Evolutionary conservation across 1,139 yeast species (phyloP).

Genomic region (Kodamaea anthophila): DNA sequence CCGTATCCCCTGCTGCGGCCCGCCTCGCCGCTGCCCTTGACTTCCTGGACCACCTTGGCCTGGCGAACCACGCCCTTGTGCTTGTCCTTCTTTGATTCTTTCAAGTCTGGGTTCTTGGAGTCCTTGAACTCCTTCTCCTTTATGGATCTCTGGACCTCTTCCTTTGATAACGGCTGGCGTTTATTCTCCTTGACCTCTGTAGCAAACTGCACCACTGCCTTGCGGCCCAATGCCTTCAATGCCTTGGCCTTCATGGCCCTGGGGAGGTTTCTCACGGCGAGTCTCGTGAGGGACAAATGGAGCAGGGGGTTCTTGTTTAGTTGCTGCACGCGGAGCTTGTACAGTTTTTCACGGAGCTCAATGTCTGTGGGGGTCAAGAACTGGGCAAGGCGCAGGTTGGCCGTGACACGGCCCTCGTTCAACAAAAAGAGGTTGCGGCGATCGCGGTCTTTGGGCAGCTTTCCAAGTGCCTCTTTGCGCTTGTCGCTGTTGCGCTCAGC

Average conservation of each 20-base stretch:
- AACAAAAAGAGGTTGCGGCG: constrained; percentile 77
- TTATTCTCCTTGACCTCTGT: constrained; percentile 69
- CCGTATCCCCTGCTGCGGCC: constrained; percentile 98
- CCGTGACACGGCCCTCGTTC: constrained; percentile 89
- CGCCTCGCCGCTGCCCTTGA: constrained; percentile 76
- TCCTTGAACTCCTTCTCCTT: constrained; percentile 49
- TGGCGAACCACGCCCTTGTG: constrained; percentile 88
- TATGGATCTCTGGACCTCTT: constrained; percentile 76
- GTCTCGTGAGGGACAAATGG: constrained; percentile 86
- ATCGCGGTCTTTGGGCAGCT: constrained; percentile 74
- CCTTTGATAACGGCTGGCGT: constrained; percentile 85
- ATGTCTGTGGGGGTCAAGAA: constrained; percentile 65
- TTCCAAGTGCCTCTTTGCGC: constrained; percentile 73
- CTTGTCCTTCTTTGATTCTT: constrained; percentile 67
- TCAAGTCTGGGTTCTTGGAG: constrained; percentile 33
- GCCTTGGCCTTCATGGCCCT: constrained; percentile 87
- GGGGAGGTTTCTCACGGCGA: constrained; percentile 90
- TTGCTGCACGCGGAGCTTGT: constrained; percentile 81
- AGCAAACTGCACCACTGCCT: constrained; percentile 95
- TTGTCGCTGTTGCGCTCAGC: constrained; percentile 69
- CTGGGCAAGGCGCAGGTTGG: constrained; percentile 73
- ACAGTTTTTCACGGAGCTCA: constrained; percentile 85
- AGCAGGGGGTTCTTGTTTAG: constrained; percentile 84
- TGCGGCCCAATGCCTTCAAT: constrained; percentile 85
- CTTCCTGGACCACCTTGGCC: constrained; percentile 88